Percentiles rank a stretch among this genome's conserved stretches.
These are phyloP conservation scores for Camelina neglecta DNA, from an alignment of 345 rosid genomes.

Conservation along the genomic window DNA sequence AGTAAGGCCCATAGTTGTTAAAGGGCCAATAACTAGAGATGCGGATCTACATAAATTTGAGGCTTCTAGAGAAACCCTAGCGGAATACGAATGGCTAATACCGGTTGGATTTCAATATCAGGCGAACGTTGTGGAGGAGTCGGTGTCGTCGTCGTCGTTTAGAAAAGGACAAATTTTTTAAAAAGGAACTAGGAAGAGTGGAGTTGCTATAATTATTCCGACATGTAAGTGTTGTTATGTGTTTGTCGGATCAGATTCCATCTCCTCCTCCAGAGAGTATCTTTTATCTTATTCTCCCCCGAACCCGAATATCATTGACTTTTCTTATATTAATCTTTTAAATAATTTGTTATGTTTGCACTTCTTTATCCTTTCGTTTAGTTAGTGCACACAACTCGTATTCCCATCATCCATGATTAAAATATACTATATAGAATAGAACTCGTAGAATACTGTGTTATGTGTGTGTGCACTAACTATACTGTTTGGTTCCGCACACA, in stretches of 20 bases:
- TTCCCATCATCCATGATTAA: conserved; percentile 32
- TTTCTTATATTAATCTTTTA: background rate
- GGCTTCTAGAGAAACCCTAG: background rate
- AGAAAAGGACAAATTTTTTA: too few species aligned
- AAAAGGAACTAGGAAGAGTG: background rate
- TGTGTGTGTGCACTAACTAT: too few species aligned
- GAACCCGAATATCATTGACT: conserved; percentile 39
- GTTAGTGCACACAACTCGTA: conserved; percentile 29
- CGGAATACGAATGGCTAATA: background rate
- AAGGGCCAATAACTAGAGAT: background rate
- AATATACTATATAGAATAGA: background rate
- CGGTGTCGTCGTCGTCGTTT: conserved; percentile 1
- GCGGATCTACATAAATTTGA: background rate
- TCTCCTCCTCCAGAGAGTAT: background rate
- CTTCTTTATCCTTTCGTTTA: background rate
- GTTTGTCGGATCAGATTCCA: conserved; percentile 47
- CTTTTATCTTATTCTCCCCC: background rate
- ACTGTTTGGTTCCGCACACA: background rate
- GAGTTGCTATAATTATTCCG: conserved; percentile 43
- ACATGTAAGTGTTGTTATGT: conserved; percentile 37
- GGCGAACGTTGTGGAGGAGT: background rate
- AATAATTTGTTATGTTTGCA: conserved; percentile 9
- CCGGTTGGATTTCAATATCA: background rate
- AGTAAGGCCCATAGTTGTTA: background rate
- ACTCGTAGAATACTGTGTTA: background rate